Evolutionary conservation across 495 filamentous ascomycete genomes (phyloP), one percentile per base, ranked within the genome.

Genomic region (Penicillium lividum): DNA sequence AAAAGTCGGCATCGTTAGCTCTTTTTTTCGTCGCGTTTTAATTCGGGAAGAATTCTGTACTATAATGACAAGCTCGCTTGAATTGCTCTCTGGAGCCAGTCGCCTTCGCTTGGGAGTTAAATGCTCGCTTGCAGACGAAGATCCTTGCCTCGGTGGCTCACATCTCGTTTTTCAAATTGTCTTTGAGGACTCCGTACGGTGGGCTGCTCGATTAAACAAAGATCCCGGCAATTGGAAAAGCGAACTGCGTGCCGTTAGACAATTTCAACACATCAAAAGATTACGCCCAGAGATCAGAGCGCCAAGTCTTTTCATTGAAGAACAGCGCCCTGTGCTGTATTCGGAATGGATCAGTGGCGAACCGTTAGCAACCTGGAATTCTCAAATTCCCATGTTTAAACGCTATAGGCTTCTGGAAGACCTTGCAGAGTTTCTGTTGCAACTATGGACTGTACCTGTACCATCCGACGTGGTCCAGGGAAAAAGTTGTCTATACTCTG

Each of bases 341-440:
- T 61, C 53, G 16, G 62, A 61, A 53, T 61, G 62, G 62, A 30
- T 60, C 28, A 58, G 58, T 53, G 62, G 58, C 36, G 47, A 52
- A 22, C 62, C 58, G 11, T 54, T 61, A 28, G 58, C 44, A 18
- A 54, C 60, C 9, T 61, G 58, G 62, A 61, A 58, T 53, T 36
- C 3, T 27, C 36, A 56, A 48, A 55, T 61, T 25, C 31, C 58
- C 61, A 30, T 56, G 15, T 2, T 42, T 9, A 55, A 59, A 50
- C 54, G 55, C 0, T 54, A 61, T 22, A 58, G 15, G 28, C 22
- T 61, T 50, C 40, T 61, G 13, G 28, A 53, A 56, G 54, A 59
- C n/a, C 45, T 65, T 13, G 62, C 54, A 13, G 58, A 59, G 25
- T 59, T 61, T 45, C 28, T 58, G 7, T 18, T 61, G 40, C 55